Base-by-base conservation (phyloP, 192 early-diverging fungal species). In the Coemansia sp. region DNA sequence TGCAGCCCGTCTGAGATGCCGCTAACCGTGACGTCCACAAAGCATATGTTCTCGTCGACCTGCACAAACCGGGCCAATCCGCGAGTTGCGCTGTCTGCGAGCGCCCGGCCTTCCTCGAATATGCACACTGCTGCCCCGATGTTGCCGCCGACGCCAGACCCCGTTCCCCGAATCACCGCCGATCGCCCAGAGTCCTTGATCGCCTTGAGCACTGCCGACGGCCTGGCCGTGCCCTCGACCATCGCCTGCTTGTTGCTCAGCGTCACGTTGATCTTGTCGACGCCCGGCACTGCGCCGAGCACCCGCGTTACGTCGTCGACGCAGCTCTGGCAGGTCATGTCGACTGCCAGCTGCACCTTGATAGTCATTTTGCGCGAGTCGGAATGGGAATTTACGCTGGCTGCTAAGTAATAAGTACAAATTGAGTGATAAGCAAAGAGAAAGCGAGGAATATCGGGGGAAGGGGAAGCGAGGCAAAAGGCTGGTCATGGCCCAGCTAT, bases 81-180 rank as follows among this genome's bases (percentile, higher is more conserved):
- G 5, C 82, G 76, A 0, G 64, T 62, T 13, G 51, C 42, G 20
- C 42, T 24, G 42, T 55, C 20, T 1, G 60, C 11, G 30, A 71
- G 47, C 25, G 62, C 46, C 42, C 65, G 76, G 45, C 77, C 79
- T 57, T 79, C 82, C 56, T 96, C 91, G 55, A 96, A 89, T 29
- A 96, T 95, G 62, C 93, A 94, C 6, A 96, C 94, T 19, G 94
- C 94, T 0, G 93, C 92, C 30, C 90, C 91, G 45, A 88, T 81
- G 61, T 91, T 87, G 7, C 65, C 65, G 16, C 69, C 27, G 3
- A 35, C 72, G 30, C 85, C 70, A 23, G 85, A 81, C 9, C 89
- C 89, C 45, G 89, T 84, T 19, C 93, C 93, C 22, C 90, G 86
- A 9, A 95, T 83, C 39, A 95, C 87, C 0, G 88, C 87, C 11